Base-by-base conservation (phyloP, 2,329 filamentous ascomycete species). In the Phaeosphaeriaceae sp. region DNA sequence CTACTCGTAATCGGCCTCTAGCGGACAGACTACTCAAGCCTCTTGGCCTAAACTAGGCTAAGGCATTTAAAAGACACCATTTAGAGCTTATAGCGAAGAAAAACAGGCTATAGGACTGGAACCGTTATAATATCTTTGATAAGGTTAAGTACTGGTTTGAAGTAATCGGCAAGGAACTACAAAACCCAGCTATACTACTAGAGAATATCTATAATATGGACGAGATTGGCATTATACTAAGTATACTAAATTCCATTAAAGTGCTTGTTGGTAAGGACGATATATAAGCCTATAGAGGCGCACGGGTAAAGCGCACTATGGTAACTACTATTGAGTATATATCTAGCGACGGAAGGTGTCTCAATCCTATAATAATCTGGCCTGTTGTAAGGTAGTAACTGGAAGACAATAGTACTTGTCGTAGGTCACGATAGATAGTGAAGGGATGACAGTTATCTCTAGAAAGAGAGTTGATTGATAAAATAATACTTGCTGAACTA, bases 321-420 rank as follows among this genome's bases (percentile, higher is more conserved):
- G 42, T 60, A 13, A 59, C 39, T 39, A 34, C 40, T 30, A 15
- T 60, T 32, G 50, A 61, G 40, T 61, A 44, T 38, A 54, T 58
- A 35, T 44, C n/a, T 30, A 34, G 40, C 18, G 7, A 59, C 35
- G 48, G 58, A 49, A 60, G 48, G 53, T 49, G 40, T 58, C 46
- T 61, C 13, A 48, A 48, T 7, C 56, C 48, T 16, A 46, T 61
- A 30, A 50, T 57, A 18, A 59, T 61, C 32, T 61, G 37, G 54
- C 58, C 43, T n/a, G n/a, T n/a, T n/a, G n/a, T n/a, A n/a, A n/a
- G n/a, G n/a, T n/a, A n/a, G n/a, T n/a, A n/a, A n/a, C n/a, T n/a
- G n/a, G n/a, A n/a, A n/a, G n/a, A n/a, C n/a, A n/a, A n/a, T n/a
- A n/a, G n/a, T n/a, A n/a, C n/a, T n/a, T n/a, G n/a, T n/a, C n/a